Evolutionary conservation across 2,329 filamentous ascomycete genomes (phyloP), one percentile per base, ranked within the genome.

Genomic region (Beauveria pseudobassiana): DNA sequence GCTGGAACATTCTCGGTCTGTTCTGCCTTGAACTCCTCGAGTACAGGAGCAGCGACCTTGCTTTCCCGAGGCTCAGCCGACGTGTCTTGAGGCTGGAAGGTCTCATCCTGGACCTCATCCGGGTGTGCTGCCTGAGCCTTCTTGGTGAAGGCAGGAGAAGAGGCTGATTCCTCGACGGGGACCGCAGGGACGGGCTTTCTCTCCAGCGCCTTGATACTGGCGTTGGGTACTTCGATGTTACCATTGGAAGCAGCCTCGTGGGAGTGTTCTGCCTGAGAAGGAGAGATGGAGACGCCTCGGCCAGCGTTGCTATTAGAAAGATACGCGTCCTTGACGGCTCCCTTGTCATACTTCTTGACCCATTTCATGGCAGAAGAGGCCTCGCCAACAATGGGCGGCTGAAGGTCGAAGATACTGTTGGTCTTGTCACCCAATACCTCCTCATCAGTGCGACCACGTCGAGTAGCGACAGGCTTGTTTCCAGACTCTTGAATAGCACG

Each of bases 321-420:
- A 74, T 98, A 98, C n/a, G 90, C 87, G 65, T 91, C 87, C 59
- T 92, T 87, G 64, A 96, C 88, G 8, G 88, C 81, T 69, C 95
- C 87, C 75, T 95, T 96, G 75, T 98, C 95, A 72, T 97, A 98
- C 69, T 92, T 92, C 74, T 82, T 93, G 38, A 93, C 91, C 95
- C 95, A 99, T 74, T 96, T 96, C 87, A 99, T 88, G 1, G 95
- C 95, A 26, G 92, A 90, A 9, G 90, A 95, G 20, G 93, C 93
- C 72, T 96, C 95, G 59, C 82, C 91, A 69, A 93, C 81, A 64
- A 98, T 88, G 59, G 87, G 83, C 1, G 92, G 89, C 71, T 96
- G 93, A 52, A 98, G 78, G 3, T 92, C 96, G 70, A 97, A 82
- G 61, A 96, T 84, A 66, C 95, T 99, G 73, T 87, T 93, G 3